Percentiles rank a stretch among this genome's conserved stretches.
Conservation (phyloP, 768 basidiomycete species). For the Trametes maxima region DNA sequence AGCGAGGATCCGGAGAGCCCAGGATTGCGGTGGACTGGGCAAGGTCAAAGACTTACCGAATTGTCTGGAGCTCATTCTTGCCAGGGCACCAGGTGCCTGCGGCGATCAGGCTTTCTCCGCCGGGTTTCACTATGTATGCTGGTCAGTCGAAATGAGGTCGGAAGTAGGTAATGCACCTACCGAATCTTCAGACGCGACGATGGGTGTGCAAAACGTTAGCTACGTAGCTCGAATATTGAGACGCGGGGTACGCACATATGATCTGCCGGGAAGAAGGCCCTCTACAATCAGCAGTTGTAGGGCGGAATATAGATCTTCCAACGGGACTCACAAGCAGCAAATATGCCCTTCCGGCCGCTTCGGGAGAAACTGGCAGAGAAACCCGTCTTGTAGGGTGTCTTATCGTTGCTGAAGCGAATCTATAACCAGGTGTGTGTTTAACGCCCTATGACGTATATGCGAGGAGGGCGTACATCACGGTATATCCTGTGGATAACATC, state of each 20-base stretch:
- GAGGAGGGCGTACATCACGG: constrained; percentile 63
- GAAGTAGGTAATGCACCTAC: constrained; percentile 26
- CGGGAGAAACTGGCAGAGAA: constrained; percentile 87
- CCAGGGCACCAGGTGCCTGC: constrained; percentile 81
- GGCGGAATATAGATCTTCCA: neutral
- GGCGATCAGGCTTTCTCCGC: constrained; percentile 71
- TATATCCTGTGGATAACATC: constrained; percentile 94
- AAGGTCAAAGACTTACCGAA: constrained; percentile 46
- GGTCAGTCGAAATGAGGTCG: neutral
- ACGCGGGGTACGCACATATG: constrained; percentile 50
- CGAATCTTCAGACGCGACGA: constrained; percentile 20
- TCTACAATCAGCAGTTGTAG: neutral
- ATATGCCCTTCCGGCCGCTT: constrained; percentile 87
- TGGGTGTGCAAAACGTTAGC: neutral
- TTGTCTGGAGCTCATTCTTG: constrained; percentile 74
- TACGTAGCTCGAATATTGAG: neutral
- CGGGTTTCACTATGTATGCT: constrained; percentile 56
- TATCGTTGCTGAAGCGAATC: constrained; percentile 91
- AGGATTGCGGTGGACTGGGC: neutral
- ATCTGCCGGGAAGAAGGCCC: constrained; percentile 41
- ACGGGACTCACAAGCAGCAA: constrained; percentile 81
- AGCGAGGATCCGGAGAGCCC: neutral
- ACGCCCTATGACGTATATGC: neutral
- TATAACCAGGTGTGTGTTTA: constrained; percentile 32
- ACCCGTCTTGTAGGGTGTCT: constrained; percentile 90